Percentiles rank a stretch among this genome's conserved stretches.
phyloP scores from a whole-genome alignment of 495 filamentous ascomycete genomes.

The Neurospora sp. region DNA sequence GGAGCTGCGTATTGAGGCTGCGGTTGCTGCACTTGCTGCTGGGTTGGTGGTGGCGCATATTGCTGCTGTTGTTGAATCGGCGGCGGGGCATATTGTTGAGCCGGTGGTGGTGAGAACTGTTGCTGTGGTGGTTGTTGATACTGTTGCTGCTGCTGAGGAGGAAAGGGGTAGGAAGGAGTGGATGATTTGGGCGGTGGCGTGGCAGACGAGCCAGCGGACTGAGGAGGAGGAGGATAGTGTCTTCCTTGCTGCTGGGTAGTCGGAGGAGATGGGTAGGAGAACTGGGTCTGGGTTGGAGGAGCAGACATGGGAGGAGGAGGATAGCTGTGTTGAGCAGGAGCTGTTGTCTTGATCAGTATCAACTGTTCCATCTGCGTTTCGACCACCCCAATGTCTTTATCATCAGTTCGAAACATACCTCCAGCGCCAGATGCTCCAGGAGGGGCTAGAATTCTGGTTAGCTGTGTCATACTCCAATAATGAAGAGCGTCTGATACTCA shows the following conservation, averaged over 20 bases:
- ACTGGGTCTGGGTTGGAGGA: constrained; percentile 36
- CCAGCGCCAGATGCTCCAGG: constrained; percentile 14
- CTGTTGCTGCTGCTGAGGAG: constrained; percentile 22
- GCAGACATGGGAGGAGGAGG: constrained; percentile 26
- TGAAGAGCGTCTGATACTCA: constrained; percentile 8
- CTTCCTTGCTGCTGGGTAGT: constrained; percentile 16
- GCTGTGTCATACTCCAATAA: not conserved
- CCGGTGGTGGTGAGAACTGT: constrained; percentile 1
- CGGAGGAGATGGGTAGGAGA: constrained; percentile 33
- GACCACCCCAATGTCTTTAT: not conserved
- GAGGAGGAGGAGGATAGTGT: constrained; percentile 24
- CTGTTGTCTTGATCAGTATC: not conserved
- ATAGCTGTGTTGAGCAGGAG: constrained; percentile 17
- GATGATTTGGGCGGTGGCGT: constrained; percentile 17
- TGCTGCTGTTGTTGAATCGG: constrained; percentile 21
- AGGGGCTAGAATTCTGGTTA: constrained; percentile 9
- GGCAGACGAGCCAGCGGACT: constrained; percentile 8
- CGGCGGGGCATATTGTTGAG: constrained; percentile 24
- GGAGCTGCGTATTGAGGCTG: constrained; percentile 10
- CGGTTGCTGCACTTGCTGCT: constrained; percentile 5
- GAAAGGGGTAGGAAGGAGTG: constrained; percentile 23
- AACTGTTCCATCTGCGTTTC: not conserved
- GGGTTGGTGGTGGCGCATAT: constrained; percentile 17
- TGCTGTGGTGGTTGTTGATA: constrained; percentile 25
- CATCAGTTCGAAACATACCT: constrained; percentile 11